A percentile compares a stretch with the other conserved stretches of the same genome.
These are phyloP conservation scores for Pisolithus albus DNA, from an alignment of 768 basidiomycete species.

Conservation along the genomic window DNA sequence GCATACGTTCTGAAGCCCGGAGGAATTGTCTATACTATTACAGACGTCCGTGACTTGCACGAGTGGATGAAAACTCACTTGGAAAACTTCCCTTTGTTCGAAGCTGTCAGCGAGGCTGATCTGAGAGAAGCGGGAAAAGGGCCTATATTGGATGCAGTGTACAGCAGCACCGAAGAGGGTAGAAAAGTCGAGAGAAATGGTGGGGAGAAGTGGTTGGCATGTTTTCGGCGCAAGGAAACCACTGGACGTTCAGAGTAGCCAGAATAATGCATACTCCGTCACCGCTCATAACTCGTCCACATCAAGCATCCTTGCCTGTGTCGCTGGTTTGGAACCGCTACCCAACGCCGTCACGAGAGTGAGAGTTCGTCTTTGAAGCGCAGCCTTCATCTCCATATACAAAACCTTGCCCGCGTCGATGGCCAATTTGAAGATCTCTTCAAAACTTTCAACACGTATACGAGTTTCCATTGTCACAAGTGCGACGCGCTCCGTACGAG, in stretches of 20 bases:
- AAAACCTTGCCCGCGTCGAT: conserved; percentile 71
- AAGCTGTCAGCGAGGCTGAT: conserved; percentile 65
- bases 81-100: conserved; percentile 82
- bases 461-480: conserved; percentile 91
- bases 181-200: conserved; percentile 91
- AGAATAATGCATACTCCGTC: neutral
- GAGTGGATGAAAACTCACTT: conserved; percentile 94
- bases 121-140: conserved; percentile 73
- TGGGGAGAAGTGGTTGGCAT: conserved; percentile 89
- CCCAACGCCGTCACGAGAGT: conserved; percentile 59
- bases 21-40: conserved; percentile 97
- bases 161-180: conserved; percentile 89
- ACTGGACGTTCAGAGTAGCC: conserved; percentile 16
- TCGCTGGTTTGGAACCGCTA: conserved; percentile 31
- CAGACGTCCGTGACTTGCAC: conserved; percentile 90
- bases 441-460: conserved; percentile 88
- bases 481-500: conserved; percentile 77
- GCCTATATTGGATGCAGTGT: conserved; percentile 73
- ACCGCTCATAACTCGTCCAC: conserved; percentile 31
- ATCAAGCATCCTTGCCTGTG: conserved; percentile 26
- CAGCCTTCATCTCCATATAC: conserved; percentile 76
- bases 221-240: conserved; percentile 60
- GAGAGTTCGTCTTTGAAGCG: conserved; percentile 57
- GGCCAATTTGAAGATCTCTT: conserved; percentile 78
- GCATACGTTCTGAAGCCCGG: conserved; percentile 88